phyloP scores from a whole-genome alignment of 2,329 filamentous ascomycete genomes.

The Juglanconis oblonga region DNA sequence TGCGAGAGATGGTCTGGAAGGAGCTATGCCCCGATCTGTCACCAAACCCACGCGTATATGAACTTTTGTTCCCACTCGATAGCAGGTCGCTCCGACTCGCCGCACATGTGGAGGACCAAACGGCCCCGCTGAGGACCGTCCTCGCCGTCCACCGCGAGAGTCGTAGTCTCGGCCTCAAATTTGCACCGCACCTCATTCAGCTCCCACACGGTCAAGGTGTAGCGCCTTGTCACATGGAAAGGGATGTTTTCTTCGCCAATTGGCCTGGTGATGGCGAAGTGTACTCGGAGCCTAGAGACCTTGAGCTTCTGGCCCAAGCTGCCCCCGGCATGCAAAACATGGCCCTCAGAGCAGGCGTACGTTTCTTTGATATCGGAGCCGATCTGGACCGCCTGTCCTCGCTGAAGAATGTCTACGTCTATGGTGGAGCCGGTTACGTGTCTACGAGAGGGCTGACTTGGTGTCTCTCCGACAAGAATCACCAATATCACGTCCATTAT shows the following conservation, averaged over 20 bases:
- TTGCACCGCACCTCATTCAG: constrained; percentile 31
- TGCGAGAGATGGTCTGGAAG: constrained; percentile 33
- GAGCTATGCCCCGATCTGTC: constrained; percentile 29
- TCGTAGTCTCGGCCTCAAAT: constrained; percentile 29
- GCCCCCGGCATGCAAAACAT: background rate
- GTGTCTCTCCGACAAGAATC: constrained; percentile 30
- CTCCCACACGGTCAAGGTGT: constrained; percentile 26
- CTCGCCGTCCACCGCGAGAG: constrained; percentile 34
- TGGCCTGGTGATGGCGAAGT: constrained; percentile 1
- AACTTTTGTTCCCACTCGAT: constrained; percentile 21
- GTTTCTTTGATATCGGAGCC: background rate
- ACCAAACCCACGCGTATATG: constrained; percentile 27
- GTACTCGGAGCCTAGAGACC: background rate
- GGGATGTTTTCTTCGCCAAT: constrained; percentile 30
- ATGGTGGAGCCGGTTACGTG: background rate
- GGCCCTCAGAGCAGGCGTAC: background rate
- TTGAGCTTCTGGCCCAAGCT: background rate
- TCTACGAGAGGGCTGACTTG: constrained; percentile 23
- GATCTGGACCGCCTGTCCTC: constrained; percentile 7
- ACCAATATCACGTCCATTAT: constrained; percentile 27
- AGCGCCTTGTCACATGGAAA: constrained; percentile 29
- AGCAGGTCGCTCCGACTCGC: constrained; percentile 13
- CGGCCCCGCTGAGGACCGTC: constrained; percentile 26
- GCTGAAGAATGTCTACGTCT: background rate
- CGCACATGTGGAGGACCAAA: constrained; percentile 26